A percentile compares a stretch with the other conserved stretches of the same genome.
phyloP scores from a whole-genome alignment of 2,329 filamentous ascomycete species.

The Paracoccidioides lutzii region DNA sequence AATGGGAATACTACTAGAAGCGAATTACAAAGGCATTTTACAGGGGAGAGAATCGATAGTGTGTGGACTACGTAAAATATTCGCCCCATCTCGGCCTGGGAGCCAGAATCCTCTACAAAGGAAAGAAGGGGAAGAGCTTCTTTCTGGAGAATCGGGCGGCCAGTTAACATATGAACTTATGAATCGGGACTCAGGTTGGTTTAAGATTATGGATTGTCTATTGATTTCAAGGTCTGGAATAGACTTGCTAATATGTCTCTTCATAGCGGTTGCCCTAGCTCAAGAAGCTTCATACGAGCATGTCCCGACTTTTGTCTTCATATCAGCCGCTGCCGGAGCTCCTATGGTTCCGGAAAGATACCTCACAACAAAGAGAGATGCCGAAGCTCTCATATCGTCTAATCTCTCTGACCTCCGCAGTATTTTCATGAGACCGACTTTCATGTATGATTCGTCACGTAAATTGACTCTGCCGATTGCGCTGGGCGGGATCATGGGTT shows the following conservation, averaged over 20 bases:
- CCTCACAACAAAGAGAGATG: conserved; percentile 82
- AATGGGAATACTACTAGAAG: conserved; percentile 92
- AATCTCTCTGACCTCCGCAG: conserved; percentile 63
- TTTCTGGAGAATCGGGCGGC: conserved; percentile 52
- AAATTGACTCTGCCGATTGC: conserved; percentile 77
- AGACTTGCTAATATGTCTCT: conserved; percentile 4
- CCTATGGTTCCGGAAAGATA: conserved; percentile 76
- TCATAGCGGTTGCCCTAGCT: conserved; percentile 66
- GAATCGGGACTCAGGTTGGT: conserved; percentile 66
- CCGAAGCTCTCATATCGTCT: conserved; percentile 61
- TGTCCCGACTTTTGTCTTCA: conserved; percentile 64
- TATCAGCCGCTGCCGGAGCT: conserved; percentile 76
- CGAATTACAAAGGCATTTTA: conserved; percentile 90
- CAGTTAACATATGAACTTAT: conserved; percentile 93
- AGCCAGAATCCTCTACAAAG: conserved; percentile 60
- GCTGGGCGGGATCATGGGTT: conserved; percentile 58
- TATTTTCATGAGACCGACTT: conserved; percentile 72
- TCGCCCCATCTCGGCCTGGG: conserved; percentile 49
- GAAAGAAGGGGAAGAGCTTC: conserved; percentile 46
- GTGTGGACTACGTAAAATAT: conserved; percentile 63
- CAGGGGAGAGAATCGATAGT: conserved; percentile 74
- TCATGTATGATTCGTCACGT: conserved; percentile 77
- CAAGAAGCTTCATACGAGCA: conserved; percentile 55
- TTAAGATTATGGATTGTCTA: neutral
- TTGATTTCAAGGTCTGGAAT: neutral